Evolutionary conservation across 164 flowering plant genomes (phyloP), one percentile per base, ranked within the genome.

Genomic region (Stephania yunnanensis): DNA sequence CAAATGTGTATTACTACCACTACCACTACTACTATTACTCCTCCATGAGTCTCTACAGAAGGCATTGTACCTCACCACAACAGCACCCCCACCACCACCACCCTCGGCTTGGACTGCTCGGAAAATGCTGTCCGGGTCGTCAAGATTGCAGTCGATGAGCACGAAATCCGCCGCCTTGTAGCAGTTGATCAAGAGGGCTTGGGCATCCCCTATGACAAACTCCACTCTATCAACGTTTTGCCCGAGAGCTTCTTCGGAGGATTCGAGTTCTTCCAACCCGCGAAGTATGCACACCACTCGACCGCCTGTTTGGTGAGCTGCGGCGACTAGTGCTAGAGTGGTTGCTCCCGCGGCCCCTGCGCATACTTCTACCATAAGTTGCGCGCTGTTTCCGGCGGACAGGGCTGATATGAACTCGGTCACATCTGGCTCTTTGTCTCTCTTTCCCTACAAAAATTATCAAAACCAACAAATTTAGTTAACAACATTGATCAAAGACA

Each of bases 321-420:
- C 96, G 0, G 90, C 93, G 1, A 82, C 84, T 31, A 93, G 78
- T 55, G 91, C 94, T 42, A 88, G 83, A 1, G 86, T 81, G 69
- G 85, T 81, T 70, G 85, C 50, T 69, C 77, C 84, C 0, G 91
- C 87, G 0, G 80, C 72, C 11, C 82, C 80, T n/a, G 86, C 82
- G 52, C 89, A 87, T 2, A 85, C 87, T 66, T 86, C 88, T 1
- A 91, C 91, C 87, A 89, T 90, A 30, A 88, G 84, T 29, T 84
- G 90, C 0, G 91, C 91, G 61, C 83, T 87, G 83, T 85, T 93
- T 10, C 98, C 98, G 0, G 93, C 98, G 0, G 98, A 95, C 5
- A 91, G 77, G 1, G 98, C 98, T 6, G 98, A 89, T 12, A 91
- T 78, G 84, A 87, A 93, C 78, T 91, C 98, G 0, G 87, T 82